Conservation (phyloP, 306 rosid species). For the Vigna hirtella region DNA sequence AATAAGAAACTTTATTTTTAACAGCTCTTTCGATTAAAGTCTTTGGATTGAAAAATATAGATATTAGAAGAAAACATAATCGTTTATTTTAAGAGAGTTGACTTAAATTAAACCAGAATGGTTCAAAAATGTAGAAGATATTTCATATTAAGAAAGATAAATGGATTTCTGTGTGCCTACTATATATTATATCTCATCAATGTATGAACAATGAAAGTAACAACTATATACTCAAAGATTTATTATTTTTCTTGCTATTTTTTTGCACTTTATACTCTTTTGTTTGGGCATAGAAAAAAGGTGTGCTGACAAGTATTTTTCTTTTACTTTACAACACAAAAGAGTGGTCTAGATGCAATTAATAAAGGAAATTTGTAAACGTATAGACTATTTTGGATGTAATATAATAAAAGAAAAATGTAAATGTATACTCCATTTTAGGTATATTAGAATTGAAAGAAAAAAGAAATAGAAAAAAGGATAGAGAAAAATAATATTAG, state of each 20-base stretch:
- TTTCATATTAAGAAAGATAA: background rate
- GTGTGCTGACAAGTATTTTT: constrained; percentile 14
- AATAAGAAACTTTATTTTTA: background rate
- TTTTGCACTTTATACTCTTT: background rate
- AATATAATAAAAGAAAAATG: constrained; percentile 1
- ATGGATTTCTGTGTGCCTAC: background rate
- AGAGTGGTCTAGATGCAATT: background rate
- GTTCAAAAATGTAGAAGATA: background rate
- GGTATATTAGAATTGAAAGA: background rate
- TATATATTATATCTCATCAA: background rate
- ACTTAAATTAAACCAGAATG: background rate
- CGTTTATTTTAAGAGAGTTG: background rate
- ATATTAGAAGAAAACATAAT: background rate
- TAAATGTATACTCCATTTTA: background rate
- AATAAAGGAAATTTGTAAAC: background rate
- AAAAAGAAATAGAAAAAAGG: background rate
- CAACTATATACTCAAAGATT: background rate
- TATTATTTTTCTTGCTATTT: background rate
- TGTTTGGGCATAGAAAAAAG: background rate
- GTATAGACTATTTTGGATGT: background rate
- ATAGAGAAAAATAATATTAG: too few relatives aligned
- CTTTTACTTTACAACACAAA: constrained; percentile 20
- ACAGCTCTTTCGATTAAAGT: background rate
- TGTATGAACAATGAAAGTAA: background rate
- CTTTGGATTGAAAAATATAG: background rate